phyloP scores from a whole-genome alignment of 345 rosid genomes.

The Citrus inodora region DNA sequence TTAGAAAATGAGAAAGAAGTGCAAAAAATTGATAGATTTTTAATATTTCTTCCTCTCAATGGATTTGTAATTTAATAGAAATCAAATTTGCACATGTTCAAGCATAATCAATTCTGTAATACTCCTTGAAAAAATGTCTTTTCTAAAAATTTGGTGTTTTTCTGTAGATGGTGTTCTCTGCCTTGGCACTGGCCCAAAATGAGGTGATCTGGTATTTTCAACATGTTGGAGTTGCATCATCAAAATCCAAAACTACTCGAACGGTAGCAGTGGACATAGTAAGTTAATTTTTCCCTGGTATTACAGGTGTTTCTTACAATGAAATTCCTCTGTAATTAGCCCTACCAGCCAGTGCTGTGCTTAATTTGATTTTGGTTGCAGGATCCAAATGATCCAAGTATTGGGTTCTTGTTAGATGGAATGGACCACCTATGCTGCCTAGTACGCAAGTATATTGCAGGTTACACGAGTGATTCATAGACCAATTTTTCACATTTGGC shows the following conservation, averaged over 20 bases:
- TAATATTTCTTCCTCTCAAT: neutral
- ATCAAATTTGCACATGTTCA: neutral
- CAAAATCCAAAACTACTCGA: constrained; percentile 74
- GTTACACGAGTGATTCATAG: constrained; percentile 29
- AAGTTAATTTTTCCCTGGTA: constrained; percentile 26
- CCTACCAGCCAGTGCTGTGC: neutral
- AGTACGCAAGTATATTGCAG: constrained; percentile 97
- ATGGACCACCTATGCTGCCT: constrained; percentile 93
- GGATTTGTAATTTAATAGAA: neutral
- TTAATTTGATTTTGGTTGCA: constrained; percentile 33
- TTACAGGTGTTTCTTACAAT: neutral
- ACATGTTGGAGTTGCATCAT: constrained; percentile 85
- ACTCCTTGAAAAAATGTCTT: neutral
- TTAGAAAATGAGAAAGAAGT: neutral
- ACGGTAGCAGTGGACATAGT: constrained; percentile 79
- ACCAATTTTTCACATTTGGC: neutral
- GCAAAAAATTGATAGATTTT: neutral
- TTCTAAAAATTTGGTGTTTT: constrained; percentile 20
- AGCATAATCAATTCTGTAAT: neutral
- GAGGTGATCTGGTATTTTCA: constrained; percentile 98
- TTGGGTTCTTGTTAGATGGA: constrained; percentile 94
- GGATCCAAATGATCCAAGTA: constrained; percentile 99
- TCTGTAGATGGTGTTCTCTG: constrained; percentile 91
- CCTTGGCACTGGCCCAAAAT: constrained; percentile 91
- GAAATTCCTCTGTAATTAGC: constrained; percentile 1